A percentile compares a stretch with the other conserved stretches of the same genome.
Conservation (phyloP, 2,329 filamentous ascomycete genomes). For the Zasmidium cellare region DNA sequence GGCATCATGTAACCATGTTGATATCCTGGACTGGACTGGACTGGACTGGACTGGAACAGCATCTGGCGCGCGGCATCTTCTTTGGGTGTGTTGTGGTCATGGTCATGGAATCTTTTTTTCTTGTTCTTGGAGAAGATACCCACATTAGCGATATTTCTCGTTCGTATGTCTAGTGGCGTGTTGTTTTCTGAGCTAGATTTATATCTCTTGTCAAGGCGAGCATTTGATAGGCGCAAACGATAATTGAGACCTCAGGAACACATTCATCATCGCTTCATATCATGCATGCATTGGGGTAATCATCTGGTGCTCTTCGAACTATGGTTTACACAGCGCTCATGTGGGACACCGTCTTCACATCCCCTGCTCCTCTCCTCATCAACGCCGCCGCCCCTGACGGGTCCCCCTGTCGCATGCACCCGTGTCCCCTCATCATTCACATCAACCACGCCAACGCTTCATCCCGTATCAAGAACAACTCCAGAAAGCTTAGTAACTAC, state of each 20-base stretch:
- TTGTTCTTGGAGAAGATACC: too few species aligned
- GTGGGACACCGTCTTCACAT: not conserved
- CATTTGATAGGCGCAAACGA: too few species aligned
- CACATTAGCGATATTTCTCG: not conserved
- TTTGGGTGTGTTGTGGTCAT: too few species aligned
- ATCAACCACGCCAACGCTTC: not conserved
- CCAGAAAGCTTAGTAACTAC: conserved; percentile 40
- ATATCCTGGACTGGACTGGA: too few species aligned
- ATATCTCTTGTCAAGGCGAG: too few species aligned
- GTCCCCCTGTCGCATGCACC: not conserved
- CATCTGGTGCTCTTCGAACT: not conserved
- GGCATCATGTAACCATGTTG: too few species aligned
- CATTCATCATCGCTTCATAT: not conserved
- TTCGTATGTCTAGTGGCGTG: not conserved
- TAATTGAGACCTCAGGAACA: too few species aligned
- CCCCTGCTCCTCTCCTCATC: not conserved
- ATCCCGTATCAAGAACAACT: not conserved
- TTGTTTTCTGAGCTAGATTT: too few species aligned
- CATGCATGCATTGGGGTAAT: not conserved
- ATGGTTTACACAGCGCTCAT: not conserved
- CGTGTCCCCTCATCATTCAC: not conserved
- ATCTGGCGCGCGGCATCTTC: too few species aligned
- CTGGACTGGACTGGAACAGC: too few species aligned
- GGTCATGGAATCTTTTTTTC: too few species aligned
- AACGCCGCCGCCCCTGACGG: not conserved